Base-by-base conservation (phyloP, 2,329 filamentous ascomycete species). In the Dactylellina cionopaga region DNA sequence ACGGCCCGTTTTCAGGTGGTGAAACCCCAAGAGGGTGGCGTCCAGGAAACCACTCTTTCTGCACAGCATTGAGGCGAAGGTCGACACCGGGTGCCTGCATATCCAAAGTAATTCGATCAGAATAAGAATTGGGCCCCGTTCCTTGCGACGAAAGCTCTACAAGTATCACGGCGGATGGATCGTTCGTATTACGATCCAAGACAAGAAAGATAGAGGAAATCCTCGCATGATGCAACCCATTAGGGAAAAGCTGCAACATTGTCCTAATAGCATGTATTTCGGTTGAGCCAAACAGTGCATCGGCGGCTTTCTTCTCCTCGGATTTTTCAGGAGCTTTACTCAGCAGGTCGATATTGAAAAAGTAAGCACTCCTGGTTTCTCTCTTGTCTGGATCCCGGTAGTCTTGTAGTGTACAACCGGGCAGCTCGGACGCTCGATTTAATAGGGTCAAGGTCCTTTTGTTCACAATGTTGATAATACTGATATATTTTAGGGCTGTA, bases 301-400 rank as follows among this genome's bases (percentile, higher is more conserved):
- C 27, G 6, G 15, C 15, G 6, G 58, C 17, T 10, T 35, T 31
- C 2, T 9, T 46, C 27, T 54, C 58, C 11, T 27, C 13, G 2
- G 44, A 52, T 15, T 17, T 9, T 25, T 44, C 44, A 13, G 27
- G 22, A 17, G 43, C 29, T 6, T 25, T 5, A 15, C 35, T 33
- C 2, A 63, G 17, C 7, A 54, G 2, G 13, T 43, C 15, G 5
- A 27, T 24, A 19, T 63, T 33, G 35, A 63, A 63, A 44, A 63
- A 35, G 15, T 52, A 63, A 17, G 44, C 56, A 11, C 27, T 39
- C 15, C 44, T 25, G 22, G 31, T 51, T 41, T 51, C 43, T 33
- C 43, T 62, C 17, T 22, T 6, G 15, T 41, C 22, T 2, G 44
- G 56, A 19, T 62, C 56, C 15, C n/a, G 29, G 22, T 62, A 62